Conservation (phyloP, 2,329 filamentous ascomycete genomes). For the Cucurbitaria berberidis region DNA sequence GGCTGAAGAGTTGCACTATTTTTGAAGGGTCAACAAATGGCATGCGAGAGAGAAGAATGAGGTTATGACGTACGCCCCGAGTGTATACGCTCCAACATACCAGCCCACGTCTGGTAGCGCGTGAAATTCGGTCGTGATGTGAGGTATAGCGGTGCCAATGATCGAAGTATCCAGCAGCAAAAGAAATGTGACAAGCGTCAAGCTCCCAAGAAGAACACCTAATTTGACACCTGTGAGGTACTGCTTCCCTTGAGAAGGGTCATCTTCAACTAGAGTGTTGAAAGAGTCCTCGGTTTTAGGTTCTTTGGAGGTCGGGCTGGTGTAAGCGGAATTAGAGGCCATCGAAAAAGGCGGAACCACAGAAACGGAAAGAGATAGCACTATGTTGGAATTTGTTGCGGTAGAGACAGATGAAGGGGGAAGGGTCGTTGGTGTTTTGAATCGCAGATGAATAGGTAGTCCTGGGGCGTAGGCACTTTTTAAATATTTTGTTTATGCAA, state of each 20-base stretch:
- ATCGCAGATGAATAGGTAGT: too few relatives aligned
- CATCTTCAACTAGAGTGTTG: neutral
- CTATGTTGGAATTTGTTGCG: neutral
- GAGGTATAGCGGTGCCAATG: slow-evolving; percentile 35
- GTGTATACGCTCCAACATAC: slow-evolving; percentile 32
- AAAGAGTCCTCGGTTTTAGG: neutral
- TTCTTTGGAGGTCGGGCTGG: neutral
- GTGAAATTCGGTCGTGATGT: slow-evolving; percentile 33
- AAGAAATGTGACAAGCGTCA: slow-evolving; percentile 30
- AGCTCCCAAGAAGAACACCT: slow-evolving; percentile 14
- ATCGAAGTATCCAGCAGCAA: slow-evolving; percentile 34
- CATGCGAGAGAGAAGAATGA: too few relatives aligned
- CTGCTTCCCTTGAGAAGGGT: neutral
- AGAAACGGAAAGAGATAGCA: too few relatives aligned
- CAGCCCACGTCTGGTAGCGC: slow-evolving; percentile 34
- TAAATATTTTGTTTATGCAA: too few relatives aligned
- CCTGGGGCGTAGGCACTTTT: too few relatives aligned
- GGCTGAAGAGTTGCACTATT: slow-evolving; percentile 28
- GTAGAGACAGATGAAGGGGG: neutral
- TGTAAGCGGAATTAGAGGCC: neutral
- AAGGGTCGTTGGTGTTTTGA: neutral
- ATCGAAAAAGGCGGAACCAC: neutral
- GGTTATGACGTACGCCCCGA: slow-evolving; percentile 15
- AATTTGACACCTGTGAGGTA: slow-evolving; percentile 23
- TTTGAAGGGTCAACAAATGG: neutral